Evolutionary conservation across 2,329 filamentous ascomycete genomes (phyloP), one percentile per base, ranked within the genome.

Genomic region (Pyrenochaeta sp.): DNA sequence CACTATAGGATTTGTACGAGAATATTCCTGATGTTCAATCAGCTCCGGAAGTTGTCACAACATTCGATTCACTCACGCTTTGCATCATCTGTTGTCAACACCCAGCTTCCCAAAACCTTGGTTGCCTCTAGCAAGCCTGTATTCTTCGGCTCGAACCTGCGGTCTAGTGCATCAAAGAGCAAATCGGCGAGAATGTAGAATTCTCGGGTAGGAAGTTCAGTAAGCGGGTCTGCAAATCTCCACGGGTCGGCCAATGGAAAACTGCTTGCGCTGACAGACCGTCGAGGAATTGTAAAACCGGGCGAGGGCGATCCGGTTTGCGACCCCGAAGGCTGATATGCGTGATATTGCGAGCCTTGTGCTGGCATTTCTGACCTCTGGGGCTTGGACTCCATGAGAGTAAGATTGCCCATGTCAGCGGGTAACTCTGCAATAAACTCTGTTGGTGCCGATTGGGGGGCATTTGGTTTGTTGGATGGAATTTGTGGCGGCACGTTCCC

Each of bases 181-280:
- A 75, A 37, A 40, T 75, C 72, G 10, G 72, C 72, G 17, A 75
- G 58, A 10, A 72, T 65, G 20, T 72, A 74, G 49, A 75, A 75
- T 37, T 75, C 72, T 23, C 68, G 63, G 5, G 72, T 75, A 10
- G 72, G 71, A 20, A 64, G 49, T 48, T 74, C 72, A 5, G 70
- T 74, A 0, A 52, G 41, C 41, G 68, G 56, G 44, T 75, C 71
- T 12, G 66, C 71, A 40, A 74, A 64, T 33, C 70, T 61, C 72
- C 72, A 75, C 9, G 70, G 72, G 46, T 73, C 72, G n/a, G 69
- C 65, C 11, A 68, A 42, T 14, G 68, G 68, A 20, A 66, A 27
- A 20, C 54, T 66, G 42, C 62, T 73, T 12, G 53, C 62, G 46
- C 68, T 74, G 3, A 71, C 56, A 20, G 69, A 64, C 15, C 69